A percentile compares a stretch with the other conserved stretches of the same genome.
Conservation (phyloP, 2,329 filamentous ascomycete species). For the Pseudopithomyces chartarum region DNA sequence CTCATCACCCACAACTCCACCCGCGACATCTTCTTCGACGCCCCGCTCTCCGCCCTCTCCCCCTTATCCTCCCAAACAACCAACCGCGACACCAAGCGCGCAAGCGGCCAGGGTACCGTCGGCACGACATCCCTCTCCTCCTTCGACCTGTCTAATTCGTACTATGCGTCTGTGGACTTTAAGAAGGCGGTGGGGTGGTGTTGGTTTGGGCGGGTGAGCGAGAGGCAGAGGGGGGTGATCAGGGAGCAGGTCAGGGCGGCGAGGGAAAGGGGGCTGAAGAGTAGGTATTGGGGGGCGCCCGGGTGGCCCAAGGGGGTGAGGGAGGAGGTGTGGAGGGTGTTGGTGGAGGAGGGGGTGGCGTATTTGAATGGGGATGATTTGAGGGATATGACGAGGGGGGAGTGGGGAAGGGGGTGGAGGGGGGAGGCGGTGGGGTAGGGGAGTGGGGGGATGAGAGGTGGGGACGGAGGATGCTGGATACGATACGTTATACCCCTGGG, state of each 20-base stretch:
- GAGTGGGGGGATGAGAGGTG: background rate
- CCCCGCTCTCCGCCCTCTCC: slow-evolving; percentile 43
- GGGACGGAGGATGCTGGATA: no score
- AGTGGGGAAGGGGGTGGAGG: slow-evolving; percentile 50
- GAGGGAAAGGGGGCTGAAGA: slow-evolving; percentile 58
- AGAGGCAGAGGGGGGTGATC: slow-evolving; percentile 52
- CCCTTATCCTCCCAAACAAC: background rate
- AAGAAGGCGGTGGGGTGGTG: slow-evolving; percentile 57
- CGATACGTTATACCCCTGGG: no score
- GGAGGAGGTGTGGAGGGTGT: slow-evolving; percentile 60
- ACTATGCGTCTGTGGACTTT: slow-evolving; percentile 69
- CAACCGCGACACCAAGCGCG: background rate
- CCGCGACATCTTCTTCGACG: slow-evolving; percentile 62
- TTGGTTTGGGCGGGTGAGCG: slow-evolving; percentile 54
- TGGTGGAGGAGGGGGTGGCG: slow-evolving; percentile 61
- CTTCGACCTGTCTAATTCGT: slow-evolving; percentile 61
- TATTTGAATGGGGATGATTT: slow-evolving; percentile 65
- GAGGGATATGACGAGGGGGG: slow-evolving; percentile 51
- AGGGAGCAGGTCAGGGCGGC: slow-evolving; percentile 59
- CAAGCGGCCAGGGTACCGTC: slow-evolving; percentile 52
- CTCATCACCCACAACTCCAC: slow-evolving; percentile 50
- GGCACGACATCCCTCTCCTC: slow-evolving; percentile 44
- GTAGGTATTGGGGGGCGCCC: slow-evolving; percentile 62
- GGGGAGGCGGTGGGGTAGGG: slow-evolving; percentile 26
- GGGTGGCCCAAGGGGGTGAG: slow-evolving; percentile 59